Conservation (phyloP, 768 basidiomycete genomes). For the Termitomyces sp. region DNA sequence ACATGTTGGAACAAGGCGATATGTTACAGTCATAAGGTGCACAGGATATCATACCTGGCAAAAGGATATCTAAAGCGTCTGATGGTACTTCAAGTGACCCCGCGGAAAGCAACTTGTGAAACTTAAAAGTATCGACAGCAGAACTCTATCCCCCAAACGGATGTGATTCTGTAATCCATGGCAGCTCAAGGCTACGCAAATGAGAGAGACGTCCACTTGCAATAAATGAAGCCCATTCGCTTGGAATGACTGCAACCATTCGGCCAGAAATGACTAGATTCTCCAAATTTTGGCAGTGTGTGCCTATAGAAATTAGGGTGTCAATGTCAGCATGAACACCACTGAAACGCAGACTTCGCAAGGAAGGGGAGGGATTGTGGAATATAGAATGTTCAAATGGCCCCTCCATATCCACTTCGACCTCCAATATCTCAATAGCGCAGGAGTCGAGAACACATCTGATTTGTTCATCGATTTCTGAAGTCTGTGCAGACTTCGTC, state of each 20-base stretch:
- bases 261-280: constrained; percentile 37
- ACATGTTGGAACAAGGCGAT: neutral
- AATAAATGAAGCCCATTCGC: constrained; percentile 40
- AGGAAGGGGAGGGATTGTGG: constrained; percentile 20
- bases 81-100: neutral
- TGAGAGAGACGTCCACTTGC: constrained; percentile 26
- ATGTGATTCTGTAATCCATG: constrained; percentile 33
- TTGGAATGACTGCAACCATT: constrained; percentile 25
- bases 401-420: constrained; percentile 30
- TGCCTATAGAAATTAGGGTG: constrained; percentile 26
- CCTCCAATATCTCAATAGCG: constrained; percentile 35
- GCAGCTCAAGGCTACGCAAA: constrained; percentile 29
- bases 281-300: constrained; percentile 31
- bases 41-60: neutral
- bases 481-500: constrained; percentile 27
- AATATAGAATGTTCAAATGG: constrained; percentile 24
- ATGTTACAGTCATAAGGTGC: neutral
- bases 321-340: constrained; percentile 35
- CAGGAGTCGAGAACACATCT: constrained; percentile 34
- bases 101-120: constrained; percentile 12
- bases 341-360: constrained; percentile 36
- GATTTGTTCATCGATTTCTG: constrained; percentile 35
- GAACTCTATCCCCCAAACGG: constrained; percentile 35
- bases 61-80: neutral
- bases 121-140: constrained; percentile 14